Evolutionary conservation across 164 flowering plant genomes (phyloP), one percentile per base, ranked within the genome.

Genomic region (Stephania yunnanensis): DNA sequence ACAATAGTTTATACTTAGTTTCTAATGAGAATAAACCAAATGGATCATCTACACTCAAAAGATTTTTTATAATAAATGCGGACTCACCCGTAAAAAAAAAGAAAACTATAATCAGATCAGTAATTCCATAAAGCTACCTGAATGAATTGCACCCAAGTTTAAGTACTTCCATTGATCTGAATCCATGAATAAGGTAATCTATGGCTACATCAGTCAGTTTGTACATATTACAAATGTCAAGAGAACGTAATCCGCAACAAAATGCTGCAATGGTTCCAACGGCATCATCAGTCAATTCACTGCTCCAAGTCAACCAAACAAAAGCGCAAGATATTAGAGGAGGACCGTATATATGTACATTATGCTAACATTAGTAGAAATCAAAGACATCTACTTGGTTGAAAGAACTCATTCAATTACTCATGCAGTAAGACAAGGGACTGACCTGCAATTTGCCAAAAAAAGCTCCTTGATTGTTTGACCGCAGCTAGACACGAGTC

Each of bases 251-350:
- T 11, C 74, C 78, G 52, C 87, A 15, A 83, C 97, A 95, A 10
- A 36, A 81, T 75, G 83, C 82, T 20, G 88, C 87, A 70, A 93
- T 87, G 75, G 66, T 82, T 82, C 87, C 84, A 81, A 93, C 2
- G 46, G 98, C 89, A 29, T 71, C 66, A 86, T 95, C 97, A 69
- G 96, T 89, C 87, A 95, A 78, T 46, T 85, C 82, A 82, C 99
- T 93, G 91, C 82, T 87, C 31, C 76, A 76, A 76, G 70, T 48
- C 19, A 19, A 3, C 22, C 22, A 58, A 58, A 58, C n/a, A 68
- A 64, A 80, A 25, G 63, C n/a, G 66, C 8, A 10, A 10, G 68
- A n/a, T 6, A 48, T 55, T 53, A 74, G 48, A 68, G 8, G 7
- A 55, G 58, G 61, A 50, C 12, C 22, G 12, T 20, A 20, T 1